These are phyloP conservation scores for Phaeosphaeriaceae sp. DNA, from an alignment of 2,329 filamentous ascomycete genomes.

Conservation along the genomic window DNA sequence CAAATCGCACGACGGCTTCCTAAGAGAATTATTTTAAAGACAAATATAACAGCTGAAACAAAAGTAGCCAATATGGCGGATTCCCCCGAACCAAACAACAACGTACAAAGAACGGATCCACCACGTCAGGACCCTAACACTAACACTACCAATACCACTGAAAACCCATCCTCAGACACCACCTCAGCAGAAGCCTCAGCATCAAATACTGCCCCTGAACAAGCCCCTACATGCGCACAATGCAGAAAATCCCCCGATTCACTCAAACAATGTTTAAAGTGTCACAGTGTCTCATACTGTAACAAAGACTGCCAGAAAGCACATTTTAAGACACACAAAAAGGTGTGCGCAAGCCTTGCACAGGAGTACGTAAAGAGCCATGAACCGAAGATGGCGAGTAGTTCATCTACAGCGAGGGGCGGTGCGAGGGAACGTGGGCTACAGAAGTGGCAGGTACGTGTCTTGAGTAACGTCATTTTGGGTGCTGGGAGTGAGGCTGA, in stretches of 20 bases:
- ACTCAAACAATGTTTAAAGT: conserved; percentile 49
- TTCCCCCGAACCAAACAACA: background rate
- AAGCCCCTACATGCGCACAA: conserved; percentile 27
- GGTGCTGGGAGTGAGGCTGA: background rate
- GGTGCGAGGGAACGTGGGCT: conserved; percentile 43
- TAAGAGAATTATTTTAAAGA: no score
- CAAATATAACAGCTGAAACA: no score
- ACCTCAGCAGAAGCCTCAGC: conserved; percentile 10
- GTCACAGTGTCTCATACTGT: conserved; percentile 49
- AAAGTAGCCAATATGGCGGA: background rate
- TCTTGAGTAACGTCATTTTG: background rate
- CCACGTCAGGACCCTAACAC: no score
- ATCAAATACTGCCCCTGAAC: conserved; percentile 10
- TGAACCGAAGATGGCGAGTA: conserved; percentile 49
- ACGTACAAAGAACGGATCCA: no score
- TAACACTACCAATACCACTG: no score
- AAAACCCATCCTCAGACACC: background rate
- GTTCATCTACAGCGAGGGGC: conserved; percentile 35
- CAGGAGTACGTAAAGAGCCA: conserved; percentile 48
- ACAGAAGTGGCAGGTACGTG: conserved; percentile 49
- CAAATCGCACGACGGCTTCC: no score
- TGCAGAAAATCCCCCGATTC: conserved; percentile 26
- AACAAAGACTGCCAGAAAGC: conserved; percentile 51
- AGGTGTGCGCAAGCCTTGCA: conserved; percentile 46
- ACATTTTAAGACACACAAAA: conserved; percentile 50